Evolutionary conservation across 164 flowering plant species (phyloP), one percentile per base, ranked within the genome.

Genomic region (Sextonia rubra): DNA sequence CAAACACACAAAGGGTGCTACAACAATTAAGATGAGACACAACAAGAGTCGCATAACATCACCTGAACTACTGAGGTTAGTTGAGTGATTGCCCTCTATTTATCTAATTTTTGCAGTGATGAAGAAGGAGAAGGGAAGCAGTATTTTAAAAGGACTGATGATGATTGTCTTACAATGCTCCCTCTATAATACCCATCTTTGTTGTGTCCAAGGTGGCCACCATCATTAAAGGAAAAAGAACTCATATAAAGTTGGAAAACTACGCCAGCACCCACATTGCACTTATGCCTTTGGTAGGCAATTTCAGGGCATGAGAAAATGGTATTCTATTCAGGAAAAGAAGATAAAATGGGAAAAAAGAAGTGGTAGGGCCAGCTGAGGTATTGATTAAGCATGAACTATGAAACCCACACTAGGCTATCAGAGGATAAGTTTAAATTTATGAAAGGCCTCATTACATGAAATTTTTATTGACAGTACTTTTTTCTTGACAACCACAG

Each of bases 191-290:
- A 14, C n/a, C 58, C 58, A 0, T 8, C 44, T 12, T 64, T 12
- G 47, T 64, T 27, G 37, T 15, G 44, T 15, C 44, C 44, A 64
- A 15, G 67, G n/a, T 64, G 47, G 67, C 67, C 67, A 64, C 67
- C 17, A 64, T 64, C 23, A 2, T 64, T 64, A 12, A 17, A 26
- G 15, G 3, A 64, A 0, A 52, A 52, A 2, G 20, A 52, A 52
- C 56, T 32, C 56, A 15, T 15, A 52, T 18, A 52, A 18, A 52
- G 58, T 52, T 15, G 58, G 58, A 52, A 52, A 52, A 52, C 58
- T 4, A 52, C 17, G 0, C n/a, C 58, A 3, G n/a, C 58, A 52
- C 44, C 44, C 44, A 37, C 44, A 52, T 52, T 52, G 18, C 58
- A 52, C 58, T 17, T 52, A 15, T 20, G 58, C 58, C n/a, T 52